phyloP scores from a whole-genome alignment of 169 alveolate genomes.

The Perkinsus marinus region DNA sequence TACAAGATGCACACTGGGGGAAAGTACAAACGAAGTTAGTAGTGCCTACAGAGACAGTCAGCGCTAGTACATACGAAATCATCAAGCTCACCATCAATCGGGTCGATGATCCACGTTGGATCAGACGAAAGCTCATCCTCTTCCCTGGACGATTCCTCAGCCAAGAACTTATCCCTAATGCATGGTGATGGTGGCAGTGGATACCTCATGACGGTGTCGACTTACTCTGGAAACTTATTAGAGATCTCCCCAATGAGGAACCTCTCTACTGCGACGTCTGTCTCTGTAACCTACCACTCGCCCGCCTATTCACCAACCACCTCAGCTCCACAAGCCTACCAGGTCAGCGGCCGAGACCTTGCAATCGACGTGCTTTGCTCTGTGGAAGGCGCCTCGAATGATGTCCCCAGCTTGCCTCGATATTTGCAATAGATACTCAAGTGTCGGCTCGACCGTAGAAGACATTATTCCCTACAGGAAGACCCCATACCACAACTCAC shows the following conservation, averaged over 20 bases:
- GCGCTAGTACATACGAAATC: not conserved
- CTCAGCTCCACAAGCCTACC: not conserved
- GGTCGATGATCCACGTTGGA: not conserved
- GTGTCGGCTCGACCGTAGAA: not conserved
- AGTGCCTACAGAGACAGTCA: not conserved
- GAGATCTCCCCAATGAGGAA: not conserved
- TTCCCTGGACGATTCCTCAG: not conserved
- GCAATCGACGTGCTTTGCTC: not conserved
- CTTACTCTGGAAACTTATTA: not conserved
- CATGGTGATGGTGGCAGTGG: no score
- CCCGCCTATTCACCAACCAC: not conserved
- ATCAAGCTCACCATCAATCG: not conserved
- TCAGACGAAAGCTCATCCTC: not conserved
- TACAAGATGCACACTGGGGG: not conserved
- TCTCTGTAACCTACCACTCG: not conserved
- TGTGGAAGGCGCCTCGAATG: not conserved
- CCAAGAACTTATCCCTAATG: not conserved
- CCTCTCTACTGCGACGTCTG: not conserved
- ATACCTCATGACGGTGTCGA: no score
- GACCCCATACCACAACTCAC: no score
- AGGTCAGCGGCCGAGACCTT: not conserved
- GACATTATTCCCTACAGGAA: not conserved
- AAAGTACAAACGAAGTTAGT: not conserved
- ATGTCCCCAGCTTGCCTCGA: not conserved
- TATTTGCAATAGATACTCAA: not conserved